phyloP scores from a whole-genome alignment of 1,284 basidiomycete species.

The Cutaneotrichosporon curvatum region DNA sequence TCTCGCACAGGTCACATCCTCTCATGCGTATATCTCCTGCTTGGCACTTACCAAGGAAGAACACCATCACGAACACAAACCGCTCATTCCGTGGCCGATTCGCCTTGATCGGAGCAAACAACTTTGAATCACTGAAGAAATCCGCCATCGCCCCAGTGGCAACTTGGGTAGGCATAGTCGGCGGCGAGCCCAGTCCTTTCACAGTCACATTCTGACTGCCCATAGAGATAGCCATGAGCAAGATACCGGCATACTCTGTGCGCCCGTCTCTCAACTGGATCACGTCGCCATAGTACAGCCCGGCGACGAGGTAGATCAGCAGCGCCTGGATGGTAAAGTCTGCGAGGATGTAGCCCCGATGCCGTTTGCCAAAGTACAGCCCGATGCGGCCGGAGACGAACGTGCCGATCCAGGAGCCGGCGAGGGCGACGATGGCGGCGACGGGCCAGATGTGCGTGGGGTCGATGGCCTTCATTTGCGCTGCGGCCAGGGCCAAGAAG shows the following conservation, averaged over 20 bases:
- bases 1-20: too few relatives aligned
- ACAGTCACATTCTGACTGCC: constrained; percentile 7
- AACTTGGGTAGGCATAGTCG: constrained; percentile 8
- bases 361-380: background rate
- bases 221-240: constrained; percentile 3
- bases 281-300: constrained; percentile 3
- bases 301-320: constrained; percentile 2
- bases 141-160: constrained; percentile 12
- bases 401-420: constrained; percentile 4
- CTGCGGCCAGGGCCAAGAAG: constrained; percentile 3
- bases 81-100: constrained; percentile 2
- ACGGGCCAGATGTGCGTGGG: constrained; percentile 1
- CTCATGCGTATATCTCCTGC: too few relatives aligned
- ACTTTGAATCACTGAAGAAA: constrained; percentile 5
- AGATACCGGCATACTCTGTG: constrained; percentile 1
- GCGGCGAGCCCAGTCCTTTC: constrained; percentile 5
- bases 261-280: constrained; percentile 1
- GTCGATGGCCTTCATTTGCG: constrained; percentile 3
- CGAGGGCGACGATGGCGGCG: constrained; percentile 2
- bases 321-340: background rate
- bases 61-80: constrained; percentile 1
- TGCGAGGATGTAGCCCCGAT: background rate
- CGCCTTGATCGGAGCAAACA: constrained; percentile 1
- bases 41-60: constrained; percentile 1
- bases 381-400: constrained; percentile 3